Percentiles rank a stretch among this genome's conserved stretches.
Evolutionary conservation across 306 rosid genomes (phyloP).

Genomic region (Cucurbita ficifolia): DNA sequence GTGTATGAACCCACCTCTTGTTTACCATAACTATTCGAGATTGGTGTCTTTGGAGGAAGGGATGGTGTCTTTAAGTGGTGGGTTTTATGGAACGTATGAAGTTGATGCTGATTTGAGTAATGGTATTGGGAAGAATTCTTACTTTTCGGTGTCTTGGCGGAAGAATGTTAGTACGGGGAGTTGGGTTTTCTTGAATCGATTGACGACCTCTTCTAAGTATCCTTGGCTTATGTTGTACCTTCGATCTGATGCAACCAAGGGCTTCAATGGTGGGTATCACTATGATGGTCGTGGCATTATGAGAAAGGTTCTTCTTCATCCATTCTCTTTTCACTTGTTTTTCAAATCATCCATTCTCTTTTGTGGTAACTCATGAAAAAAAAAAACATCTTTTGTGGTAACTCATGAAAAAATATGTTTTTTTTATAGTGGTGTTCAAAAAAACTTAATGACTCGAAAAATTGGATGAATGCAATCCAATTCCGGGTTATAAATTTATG

Average conservation of each 20-base stretch:
- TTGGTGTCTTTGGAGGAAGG: conserved; percentile 4
- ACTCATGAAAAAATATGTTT: too few species aligned
- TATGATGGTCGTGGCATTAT: conserved; percentile 34
- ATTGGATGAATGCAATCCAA: too few species aligned
- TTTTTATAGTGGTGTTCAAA: too few species aligned
- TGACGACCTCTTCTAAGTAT: conserved; percentile 33
- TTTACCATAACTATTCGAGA: conserved; percentile 31
- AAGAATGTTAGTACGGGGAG: conserved; percentile 34
- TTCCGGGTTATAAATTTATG: too few species aligned
- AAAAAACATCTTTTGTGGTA: too few species aligned
- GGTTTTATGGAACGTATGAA: conserved; percentile 46
- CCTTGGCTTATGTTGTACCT: conserved; percentile 50
- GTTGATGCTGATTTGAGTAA: conserved; percentile 30
- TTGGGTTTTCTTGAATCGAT: conserved; percentile 30
- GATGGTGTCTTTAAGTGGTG: conserved; percentile 15
- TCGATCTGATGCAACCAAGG: conserved; percentile 35
- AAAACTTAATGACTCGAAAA: too few species aligned
- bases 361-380: too few species aligned
- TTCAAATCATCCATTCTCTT: not conserved
- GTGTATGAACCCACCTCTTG: conserved; percentile 52
- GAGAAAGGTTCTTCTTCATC: conserved; percentile 18
- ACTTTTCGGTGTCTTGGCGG: conserved; percentile 35
- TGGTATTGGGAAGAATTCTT: conserved; percentile 22
- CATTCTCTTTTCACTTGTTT: not conserved
- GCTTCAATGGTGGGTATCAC: conserved; percentile 46